A percentile compares a stretch with the other conserved stretches of the same genome.
phyloP scores from a whole-genome alignment of 2,329 filamentous ascomycete genomes.

The Mycosphaerella sp. region DNA sequence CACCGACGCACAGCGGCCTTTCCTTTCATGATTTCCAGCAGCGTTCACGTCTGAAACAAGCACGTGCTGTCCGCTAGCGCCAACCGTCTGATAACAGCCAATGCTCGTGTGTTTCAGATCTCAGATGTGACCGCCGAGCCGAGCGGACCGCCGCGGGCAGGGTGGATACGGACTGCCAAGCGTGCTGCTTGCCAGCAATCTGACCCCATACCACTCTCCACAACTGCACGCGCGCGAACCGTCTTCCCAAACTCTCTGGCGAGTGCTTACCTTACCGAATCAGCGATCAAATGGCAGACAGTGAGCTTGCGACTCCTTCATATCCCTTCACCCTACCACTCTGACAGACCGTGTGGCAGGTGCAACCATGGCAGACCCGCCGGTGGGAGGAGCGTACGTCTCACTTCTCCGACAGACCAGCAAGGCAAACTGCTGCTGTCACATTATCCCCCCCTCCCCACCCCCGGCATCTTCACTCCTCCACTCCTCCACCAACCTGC shows the following conservation, averaged over 20 bases:
- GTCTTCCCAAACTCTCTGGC: too few relatives aligned
- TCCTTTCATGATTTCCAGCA: too few relatives aligned
- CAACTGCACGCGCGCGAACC: background rate
- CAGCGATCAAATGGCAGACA: slow-evolving; percentile 10
- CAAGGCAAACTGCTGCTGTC: background rate
- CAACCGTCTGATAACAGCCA: background rate
- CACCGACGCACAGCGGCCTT: too few relatives aligned
- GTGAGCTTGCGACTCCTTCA: slow-evolving; percentile 5
- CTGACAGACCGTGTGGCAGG: slow-evolving; percentile 7
- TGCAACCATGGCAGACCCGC: slow-evolving; percentile 9
- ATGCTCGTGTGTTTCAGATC: background rate
- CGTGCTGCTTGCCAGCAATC: background rate
- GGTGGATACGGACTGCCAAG: too few relatives aligned
- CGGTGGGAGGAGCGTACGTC: slow-evolving; percentile 14
- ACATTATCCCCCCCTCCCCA: background rate
- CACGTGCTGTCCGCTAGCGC: background rate
- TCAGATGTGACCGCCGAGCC: too few relatives aligned
- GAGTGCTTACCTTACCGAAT: too few relatives aligned
- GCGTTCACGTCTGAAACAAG: background rate
- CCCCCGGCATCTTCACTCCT: too few relatives aligned
- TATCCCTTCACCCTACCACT: background rate
- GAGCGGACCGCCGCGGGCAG: too few relatives aligned
- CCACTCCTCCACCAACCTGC: too few relatives aligned
- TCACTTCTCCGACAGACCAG: slow-evolving; percentile 11
- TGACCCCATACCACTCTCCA: background rate